These are phyloP conservation scores for Polyrhizophydium stewartii DNA, from an alignment of 371 early-diverging fungal species.

Conservation along the genomic window DNA sequence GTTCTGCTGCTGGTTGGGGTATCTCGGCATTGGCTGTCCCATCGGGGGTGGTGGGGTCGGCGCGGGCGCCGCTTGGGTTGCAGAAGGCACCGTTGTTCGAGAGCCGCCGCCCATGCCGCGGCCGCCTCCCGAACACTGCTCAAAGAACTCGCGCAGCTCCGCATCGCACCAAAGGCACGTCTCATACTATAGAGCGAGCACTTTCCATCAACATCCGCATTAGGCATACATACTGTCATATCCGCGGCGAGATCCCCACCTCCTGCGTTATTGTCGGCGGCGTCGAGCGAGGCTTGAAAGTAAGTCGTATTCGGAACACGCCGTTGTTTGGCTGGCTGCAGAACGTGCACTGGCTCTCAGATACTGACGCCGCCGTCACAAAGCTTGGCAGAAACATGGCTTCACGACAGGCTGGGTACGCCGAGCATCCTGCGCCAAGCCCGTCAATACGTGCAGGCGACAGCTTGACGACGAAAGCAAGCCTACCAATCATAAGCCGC, in stretches of 20 bases:
- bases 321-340: constrained; percentile 6
- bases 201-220: no score
- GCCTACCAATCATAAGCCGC: constrained; percentile 27
- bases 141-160: constrained; percentile 8
- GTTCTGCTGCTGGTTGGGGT: no score
- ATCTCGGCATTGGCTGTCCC: no score
- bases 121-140: not conserved
- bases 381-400: constrained; percentile 32
- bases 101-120: not conserved
- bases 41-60: no score
- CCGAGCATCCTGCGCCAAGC: constrained; percentile 21
- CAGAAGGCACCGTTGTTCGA: no score
- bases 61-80: no score
- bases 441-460: no score
- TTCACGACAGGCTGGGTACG: constrained; percentile 35
- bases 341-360: constrained; percentile 13
- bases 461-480: no score
- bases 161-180: constrained; percentile 21
- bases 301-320: no score
- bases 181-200: constrained; percentile 1
- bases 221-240: no score
- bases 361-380: constrained; percentile 3
- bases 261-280: not conserved
- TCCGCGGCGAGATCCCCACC: no score
- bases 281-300: not conserved